Conservation (phyloP, 768 basidiomycete species). For the Tylopilus rubrobrunneus region DNA sequence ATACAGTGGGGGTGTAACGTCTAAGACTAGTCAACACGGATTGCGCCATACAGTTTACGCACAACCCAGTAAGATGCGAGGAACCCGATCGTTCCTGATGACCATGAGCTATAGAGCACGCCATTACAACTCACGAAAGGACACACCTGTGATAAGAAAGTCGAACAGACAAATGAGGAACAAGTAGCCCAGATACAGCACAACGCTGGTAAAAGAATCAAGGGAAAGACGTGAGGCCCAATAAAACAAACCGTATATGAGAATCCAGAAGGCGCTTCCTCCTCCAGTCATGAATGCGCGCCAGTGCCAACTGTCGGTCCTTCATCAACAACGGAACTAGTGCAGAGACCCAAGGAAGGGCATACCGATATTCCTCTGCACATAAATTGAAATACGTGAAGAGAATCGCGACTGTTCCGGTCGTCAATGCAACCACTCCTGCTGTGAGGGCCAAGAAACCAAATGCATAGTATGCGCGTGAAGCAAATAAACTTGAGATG, state of each 20-base stretch:
- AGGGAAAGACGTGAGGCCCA: slow-evolving; percentile 85
- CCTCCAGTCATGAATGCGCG: slow-evolving; percentile 89
- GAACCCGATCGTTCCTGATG: slow-evolving; percentile 87
- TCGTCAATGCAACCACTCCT: slow-evolving; percentile 76
- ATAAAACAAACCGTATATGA: slow-evolving; percentile 85
- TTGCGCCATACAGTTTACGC: slow-evolving; percentile 73
- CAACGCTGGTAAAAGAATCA: slow-evolving; percentile 73
- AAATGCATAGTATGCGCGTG: slow-evolving; percentile 92
- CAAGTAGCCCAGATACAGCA: slow-evolving; percentile 89
- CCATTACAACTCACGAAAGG: neutral
- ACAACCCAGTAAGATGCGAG: slow-evolving; percentile 91
- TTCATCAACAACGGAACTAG: slow-evolving; percentile 1
- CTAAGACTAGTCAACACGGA: slow-evolving; percentile 60
- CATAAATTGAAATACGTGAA: slow-evolving; percentile 91
- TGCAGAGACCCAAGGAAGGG: neutral
- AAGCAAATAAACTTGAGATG: slow-evolving; percentile 86
- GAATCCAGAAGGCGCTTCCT: slow-evolving; percentile 87
- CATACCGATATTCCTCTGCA: slow-evolving; percentile 88
- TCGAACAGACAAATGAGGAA: slow-evolving; percentile 76
- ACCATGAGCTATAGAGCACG: slow-evolving; percentile 1
- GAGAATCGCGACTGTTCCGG: slow-evolving; percentile 86
- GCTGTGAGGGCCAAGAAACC: slow-evolving; percentile 91
- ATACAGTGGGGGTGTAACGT: slow-evolving; percentile 7
- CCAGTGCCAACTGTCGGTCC: slow-evolving; percentile 85
- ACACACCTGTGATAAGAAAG: slow-evolving; percentile 80